Conservation (phyloP, 2,329 filamentous ascomycete genomes). For the Aspergillus fructus region DNA sequence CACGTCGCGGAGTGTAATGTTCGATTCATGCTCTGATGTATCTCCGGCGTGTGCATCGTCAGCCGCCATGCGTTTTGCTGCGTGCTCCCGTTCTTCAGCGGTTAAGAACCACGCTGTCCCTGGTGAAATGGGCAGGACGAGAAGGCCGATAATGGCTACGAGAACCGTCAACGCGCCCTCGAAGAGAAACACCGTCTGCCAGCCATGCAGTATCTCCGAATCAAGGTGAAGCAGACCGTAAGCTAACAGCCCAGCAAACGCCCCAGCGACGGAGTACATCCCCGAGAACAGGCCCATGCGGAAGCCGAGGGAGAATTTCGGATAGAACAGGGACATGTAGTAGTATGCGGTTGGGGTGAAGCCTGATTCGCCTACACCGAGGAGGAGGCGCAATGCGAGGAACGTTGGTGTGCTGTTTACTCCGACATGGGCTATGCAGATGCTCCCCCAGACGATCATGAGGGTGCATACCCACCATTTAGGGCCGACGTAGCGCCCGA, state of each 20-base stretch:
- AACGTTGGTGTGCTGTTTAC: not conserved
- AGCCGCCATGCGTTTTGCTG: conserved; percentile 2
- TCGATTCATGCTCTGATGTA: not conserved
- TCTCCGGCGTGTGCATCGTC: not conserved
- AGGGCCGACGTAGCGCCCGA: conserved; percentile 14
- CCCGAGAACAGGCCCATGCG: conserved; percentile 53
- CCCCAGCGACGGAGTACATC: conserved; percentile 50
- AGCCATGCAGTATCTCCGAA: conserved; percentile 8
- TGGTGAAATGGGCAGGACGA: conserved; percentile 2
- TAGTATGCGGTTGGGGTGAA: conserved; percentile 53
- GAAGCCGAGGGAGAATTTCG: conserved; percentile 51
- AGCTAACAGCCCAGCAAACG: conserved; percentile 46
- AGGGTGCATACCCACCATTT: conserved; percentile 15
- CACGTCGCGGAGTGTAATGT: not conserved
- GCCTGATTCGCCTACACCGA: conserved; percentile 35
- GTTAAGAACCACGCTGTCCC: conserved; percentile 12
- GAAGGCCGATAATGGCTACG: conserved; percentile 5
- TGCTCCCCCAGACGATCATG: conserved; percentile 15
- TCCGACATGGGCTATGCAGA: conserved; percentile 14
- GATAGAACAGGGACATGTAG: conserved; percentile 54
- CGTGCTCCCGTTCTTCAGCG: conserved; percentile 3
- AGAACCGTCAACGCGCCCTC: conserved; percentile 18
- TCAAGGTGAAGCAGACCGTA: conserved; percentile 21
- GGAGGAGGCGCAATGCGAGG: conserved; percentile 19
- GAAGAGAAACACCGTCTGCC: conserved; percentile 25